Conservation (phyloP, 768 basidiomycete species). For the Mrakia blollopis region DNA sequence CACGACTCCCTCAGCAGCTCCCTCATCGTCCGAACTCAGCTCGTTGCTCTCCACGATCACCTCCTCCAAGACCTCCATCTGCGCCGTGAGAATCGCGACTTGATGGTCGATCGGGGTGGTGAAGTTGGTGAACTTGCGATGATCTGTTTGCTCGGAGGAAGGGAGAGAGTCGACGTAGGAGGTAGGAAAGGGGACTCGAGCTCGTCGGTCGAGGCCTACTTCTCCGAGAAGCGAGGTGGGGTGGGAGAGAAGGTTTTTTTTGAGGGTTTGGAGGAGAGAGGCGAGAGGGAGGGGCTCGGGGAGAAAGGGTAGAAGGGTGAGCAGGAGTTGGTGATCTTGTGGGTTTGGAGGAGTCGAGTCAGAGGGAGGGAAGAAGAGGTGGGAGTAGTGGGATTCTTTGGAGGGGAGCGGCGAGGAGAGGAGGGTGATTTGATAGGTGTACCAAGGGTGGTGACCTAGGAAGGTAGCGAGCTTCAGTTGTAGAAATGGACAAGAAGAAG, state of each 20-base stretch:
- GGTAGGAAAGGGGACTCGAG: conserved; percentile 17
- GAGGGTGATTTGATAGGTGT: conserved; percentile 67
- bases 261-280: conserved; percentile 50
- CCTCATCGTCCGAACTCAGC: background rate
- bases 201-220: conserved; percentile 68
- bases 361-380: background rate
- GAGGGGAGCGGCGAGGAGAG: conserved; percentile 55
- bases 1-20: background rate
- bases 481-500: background rate
- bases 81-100: conserved; percentile 68
- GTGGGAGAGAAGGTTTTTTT: conserved; percentile 56
- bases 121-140: background rate
- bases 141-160: no score
- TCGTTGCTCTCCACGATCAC: conserved; percentile 47
- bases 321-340: background rate
- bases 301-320: background rate
- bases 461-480: background rate
- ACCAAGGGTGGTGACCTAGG: conserved; percentile 94
- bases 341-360: background rate
- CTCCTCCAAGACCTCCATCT: conserved; percentile 57
- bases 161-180: conserved; percentile 1
- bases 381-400: no score
- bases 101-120: conserved; percentile 73
- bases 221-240: conserved; percentile 83
- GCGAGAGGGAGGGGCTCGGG: conserved; percentile 40